Base-by-base conservation (phyloP, 371 early-diverging fungal genomes). In the Circinella umbellata region DNA sequence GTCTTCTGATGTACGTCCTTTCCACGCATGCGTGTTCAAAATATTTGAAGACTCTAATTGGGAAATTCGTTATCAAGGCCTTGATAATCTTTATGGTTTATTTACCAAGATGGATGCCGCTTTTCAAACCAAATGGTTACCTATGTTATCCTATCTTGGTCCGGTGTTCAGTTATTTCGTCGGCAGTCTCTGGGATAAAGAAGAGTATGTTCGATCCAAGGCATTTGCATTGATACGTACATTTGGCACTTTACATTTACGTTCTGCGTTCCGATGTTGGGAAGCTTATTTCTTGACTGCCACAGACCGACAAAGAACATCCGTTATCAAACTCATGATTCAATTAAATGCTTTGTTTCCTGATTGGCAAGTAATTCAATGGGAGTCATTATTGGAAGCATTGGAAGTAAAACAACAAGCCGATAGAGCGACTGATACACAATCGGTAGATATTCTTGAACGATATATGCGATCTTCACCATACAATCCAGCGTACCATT, bases 181-280 rank as follows among this genome's bases (percentile, higher is more conserved):
- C 10, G 77, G 71, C 4, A 75, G 84, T 66, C 66, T 87, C 36
- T 84, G 84, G 83, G 87, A 87, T 57, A 79, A 80, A 69, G 85
- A 87, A 61, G 87, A 85, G 76, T 77, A 79, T 67, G 87, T 85
- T 4, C 75, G 87, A 37, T 75, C 80, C 42, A 87, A 87, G 63
- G 83, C 86, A 3, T 74, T 75, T 51, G 73, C 82, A 3, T 69
- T 81, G 20, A 75, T 85, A 5, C 69, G 83, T 42, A 68, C 86
- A 0, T 77, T 87, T 68, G 79, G 80, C 34, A 79, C 83, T 0
- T 61, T 80, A 11, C 84, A 85, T 63, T 49, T 85, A 14, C 72
- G 80, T 20, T 80, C 86, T 9, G 87, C 86, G 0, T 80, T 87
- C 36, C 78, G 86, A 51, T 87, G 87, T 46, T 87, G 85, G 87